A percentile compares a stretch with the other conserved stretches of the same genome.
These are phyloP conservation scores for Termitomyces sp. DNA, from an alignment of 768 basidiomycete genomes.

Conservation along the genomic window DNA sequence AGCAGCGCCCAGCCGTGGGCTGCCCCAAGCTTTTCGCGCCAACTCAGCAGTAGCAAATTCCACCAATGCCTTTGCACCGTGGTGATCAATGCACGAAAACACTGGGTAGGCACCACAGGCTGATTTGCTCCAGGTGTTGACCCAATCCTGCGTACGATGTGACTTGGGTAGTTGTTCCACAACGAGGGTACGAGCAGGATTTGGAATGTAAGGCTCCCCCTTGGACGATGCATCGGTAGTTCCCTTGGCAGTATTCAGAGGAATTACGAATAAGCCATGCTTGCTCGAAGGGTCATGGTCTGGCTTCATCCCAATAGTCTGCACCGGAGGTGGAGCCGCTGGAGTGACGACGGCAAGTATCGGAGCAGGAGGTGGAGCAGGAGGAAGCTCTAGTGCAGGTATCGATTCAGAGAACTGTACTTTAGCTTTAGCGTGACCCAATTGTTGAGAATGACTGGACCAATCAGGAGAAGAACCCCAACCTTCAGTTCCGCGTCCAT, in stretches of 20 bases:
- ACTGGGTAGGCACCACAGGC: slow-evolving; percentile 32
- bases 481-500: background rate
- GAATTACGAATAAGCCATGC: slow-evolving; percentile 38
- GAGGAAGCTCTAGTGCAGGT: slow-evolving; percentile 3
- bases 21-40: slow-evolving; percentile 44
- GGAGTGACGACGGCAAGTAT: slow-evolving; percentile 13
- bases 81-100: slow-evolving; percentile 34
- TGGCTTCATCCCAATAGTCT: slow-evolving; percentile 38
- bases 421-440: slow-evolving; percentile 3
- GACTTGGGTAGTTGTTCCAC: slow-evolving; percentile 51
- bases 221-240: slow-evolving; percentile 5
- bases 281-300: slow-evolving; percentile 39
- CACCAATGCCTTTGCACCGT: slow-evolving; percentile 39
- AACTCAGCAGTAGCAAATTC: slow-evolving; percentile 41
- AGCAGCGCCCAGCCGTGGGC: slow-evolving; percentile 34
- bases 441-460: slow-evolving; percentile 9
- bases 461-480: background rate
- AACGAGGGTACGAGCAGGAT: slow-evolving; percentile 45
- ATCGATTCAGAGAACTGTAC: slow-evolving; percentile 5
- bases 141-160: slow-evolving; percentile 34
- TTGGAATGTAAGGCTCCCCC: slow-evolving; percentile 31
- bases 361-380: slow-evolving; percentile 14
- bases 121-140: slow-evolving; percentile 36
- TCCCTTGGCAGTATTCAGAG: slow-evolving; percentile 9
- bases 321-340: slow-evolving; percentile 9